Percentiles rank a stretch among this genome's conserved stretches.
Conservation (phyloP, 345 rosid species). For the Arabidopsis thaliana region TAIR10.1 NC_003076.8:2746501-2747000, state of each 20-base stretch:
- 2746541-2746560: constrained; percentile 49
- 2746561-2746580: constrained; percentile 47
- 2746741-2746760: constrained; percentile 69
- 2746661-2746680: constrained; percentile 42
- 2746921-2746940: constrained; percentile 62
- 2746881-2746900: constrained; percentile 61
- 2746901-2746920: constrained; percentile 68
- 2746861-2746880: constrained; percentile 90
- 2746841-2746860: constrained; percentile 73
- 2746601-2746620: constrained; percentile 59
- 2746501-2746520: constrained; percentile 52
- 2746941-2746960: constrained; percentile 79
- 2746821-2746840: constrained; percentile 63
- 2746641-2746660: constrained; percentile 49
- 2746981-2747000: constrained; percentile 58
- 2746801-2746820: constrained; percentile 60
- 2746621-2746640: constrained; percentile 73
- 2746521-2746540: constrained; percentile 44
- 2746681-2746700: constrained; percentile 36
- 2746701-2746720: constrained; percentile 56
- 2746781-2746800: constrained; percentile 48
- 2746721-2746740: constrained; percentile 60
- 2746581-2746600: constrained; percentile 43
- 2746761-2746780: constrained; percentile 67
- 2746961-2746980: constrained; percentile 57